These are phyloP conservation scores for Lactuca sativa DNA, from an alignment of 129 eudicot species.

Conservation along the genomic window DNA sequence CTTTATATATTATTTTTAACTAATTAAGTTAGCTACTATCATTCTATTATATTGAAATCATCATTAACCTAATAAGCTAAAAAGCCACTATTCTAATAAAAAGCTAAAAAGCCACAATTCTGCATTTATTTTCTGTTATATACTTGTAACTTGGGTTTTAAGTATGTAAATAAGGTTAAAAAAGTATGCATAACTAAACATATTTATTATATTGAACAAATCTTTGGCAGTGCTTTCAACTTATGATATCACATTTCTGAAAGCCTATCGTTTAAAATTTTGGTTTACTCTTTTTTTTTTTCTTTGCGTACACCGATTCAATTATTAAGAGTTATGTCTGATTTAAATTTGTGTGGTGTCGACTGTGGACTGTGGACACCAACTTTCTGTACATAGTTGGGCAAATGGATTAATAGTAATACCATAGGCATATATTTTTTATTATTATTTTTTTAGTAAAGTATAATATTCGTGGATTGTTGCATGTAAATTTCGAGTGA, in stretches of 20 bases:
- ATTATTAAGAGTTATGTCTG: not conserved
- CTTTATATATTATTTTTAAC: not conserved
- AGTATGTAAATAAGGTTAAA: too few species aligned
- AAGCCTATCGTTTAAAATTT: not conserved
- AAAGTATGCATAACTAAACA: not conserved
- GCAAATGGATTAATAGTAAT: not conserved
- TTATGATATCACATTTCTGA: not conserved
- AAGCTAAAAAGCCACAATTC: too few species aligned
- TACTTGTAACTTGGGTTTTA: not conserved
- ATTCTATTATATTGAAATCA: too few species aligned
- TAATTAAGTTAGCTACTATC: too few species aligned
- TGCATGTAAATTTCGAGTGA: too few species aligned
- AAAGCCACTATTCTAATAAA: too few species aligned
- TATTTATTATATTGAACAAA: too few species aligned
- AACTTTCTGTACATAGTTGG: not conserved
- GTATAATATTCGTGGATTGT: too few species aligned
- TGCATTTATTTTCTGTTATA: not conserved
- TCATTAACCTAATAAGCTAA: too few species aligned
- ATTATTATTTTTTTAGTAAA: too few species aligned
- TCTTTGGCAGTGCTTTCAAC: not conserved
- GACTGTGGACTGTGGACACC: not conserved
- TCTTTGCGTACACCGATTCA: not conserved
- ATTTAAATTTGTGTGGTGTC: not conserved
- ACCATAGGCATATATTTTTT: too few species aligned
- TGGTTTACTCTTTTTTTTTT: not conserved